Evolutionary conservation across 768 basidiomycete species (phyloP).

Genomic region (Sarcodon sp.): DNA sequence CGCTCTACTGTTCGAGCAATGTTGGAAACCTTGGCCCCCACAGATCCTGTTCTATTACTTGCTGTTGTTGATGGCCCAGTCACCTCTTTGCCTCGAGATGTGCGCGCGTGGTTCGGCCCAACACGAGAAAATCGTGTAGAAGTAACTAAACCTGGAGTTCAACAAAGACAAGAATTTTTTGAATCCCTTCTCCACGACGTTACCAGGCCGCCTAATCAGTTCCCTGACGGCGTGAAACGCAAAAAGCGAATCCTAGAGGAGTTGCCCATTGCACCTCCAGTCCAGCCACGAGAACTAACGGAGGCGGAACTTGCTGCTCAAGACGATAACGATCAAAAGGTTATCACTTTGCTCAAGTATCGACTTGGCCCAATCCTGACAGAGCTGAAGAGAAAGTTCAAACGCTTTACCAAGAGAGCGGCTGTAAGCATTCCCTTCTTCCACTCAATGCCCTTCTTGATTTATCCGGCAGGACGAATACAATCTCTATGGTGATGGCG

Average conservation of each 20-base stretch:
- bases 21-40: slow-evolving; percentile 83
- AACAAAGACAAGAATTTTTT: slow-evolving; percentile 69
- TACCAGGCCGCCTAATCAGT: slow-evolving; percentile 67
- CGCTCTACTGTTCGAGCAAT: slow-evolving; percentile 80
- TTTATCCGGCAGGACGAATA: slow-evolving; percentile 55
- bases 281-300: slow-evolving; percentile 74
- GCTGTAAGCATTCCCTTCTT: slow-evolving; percentile 32
- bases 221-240: slow-evolving; percentile 80
- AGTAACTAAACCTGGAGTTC: slow-evolving; percentile 34
- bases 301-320: slow-evolving; percentile 75
- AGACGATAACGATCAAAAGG: slow-evolving; percentile 67
- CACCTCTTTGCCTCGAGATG: slow-evolving; percentile 61
- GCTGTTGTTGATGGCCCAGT: slow-evolving; percentile 78
- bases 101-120: slow-evolving; percentile 84
- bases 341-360: slow-evolving; percentile 74
- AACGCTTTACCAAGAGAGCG: slow-evolving; percentile 76
- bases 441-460: background rate
- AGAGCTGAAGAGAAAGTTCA: slow-evolving; percentile 87
- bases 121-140: slow-evolving; percentile 63
- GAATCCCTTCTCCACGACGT: slow-evolving; percentile 56
- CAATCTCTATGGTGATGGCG: slow-evolving; percentile 27
- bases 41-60: slow-evolving; percentile 87
- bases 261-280: slow-evolving; percentile 79
- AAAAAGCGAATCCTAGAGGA: slow-evolving; percentile 76
- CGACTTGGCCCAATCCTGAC: slow-evolving; percentile 83